Conservation (phyloP, 176 grass and related monocot species). For the Aegilops speltoides region DNA sequence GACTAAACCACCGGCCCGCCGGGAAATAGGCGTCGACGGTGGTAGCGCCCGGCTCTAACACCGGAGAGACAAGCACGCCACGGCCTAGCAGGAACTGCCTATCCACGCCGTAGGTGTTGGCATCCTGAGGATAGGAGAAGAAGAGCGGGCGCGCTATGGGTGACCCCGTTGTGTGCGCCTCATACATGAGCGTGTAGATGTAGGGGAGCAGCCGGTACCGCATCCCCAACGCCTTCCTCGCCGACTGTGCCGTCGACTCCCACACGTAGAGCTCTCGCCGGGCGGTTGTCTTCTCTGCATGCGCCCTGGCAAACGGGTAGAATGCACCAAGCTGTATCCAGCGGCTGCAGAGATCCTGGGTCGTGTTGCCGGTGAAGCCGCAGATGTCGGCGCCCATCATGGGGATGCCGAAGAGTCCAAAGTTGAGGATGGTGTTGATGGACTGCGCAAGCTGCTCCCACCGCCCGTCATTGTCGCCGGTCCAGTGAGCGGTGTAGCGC, state of each 20-base stretch:
- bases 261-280: slow-evolving; percentile 73
- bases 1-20: slow-evolving; percentile 64
- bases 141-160: slow-evolving; percentile 79
- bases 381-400: slow-evolving; percentile 93
- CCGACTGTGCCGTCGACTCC: slow-evolving; percentile 69
- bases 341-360: slow-evolving; percentile 72
- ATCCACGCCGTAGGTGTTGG: slow-evolving; percentile 46
- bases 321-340: slow-evolving; percentile 98
- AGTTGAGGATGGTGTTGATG: slow-evolving; percentile 74
- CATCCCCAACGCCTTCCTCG: slow-evolving; percentile 63
- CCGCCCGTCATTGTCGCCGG: slow-evolving; percentile 51
- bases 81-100: slow-evolving; percentile 65
- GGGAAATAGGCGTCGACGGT: slow-evolving; percentile 74
- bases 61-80: slow-evolving; percentile 73
- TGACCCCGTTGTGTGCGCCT: slow-evolving; percentile 44
- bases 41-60: slow-evolving; percentile 30
- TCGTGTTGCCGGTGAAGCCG: slow-evolving; percentile 65
- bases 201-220: slow-evolving; percentile 73
- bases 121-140: slow-evolving; percentile 75
- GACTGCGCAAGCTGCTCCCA: slow-evolving; percentile 73
- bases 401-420: slow-evolving; percentile 77
- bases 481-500: slow-evolving; percentile 77
- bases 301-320: slow-evolving; percentile 87
- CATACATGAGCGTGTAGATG: slow-evolving; percentile 82
- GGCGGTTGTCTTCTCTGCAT: slow-evolving; percentile 44